Conservation (phyloP, 352 stramenopile species). For the Globisporangium sylvaticum region DNA sequence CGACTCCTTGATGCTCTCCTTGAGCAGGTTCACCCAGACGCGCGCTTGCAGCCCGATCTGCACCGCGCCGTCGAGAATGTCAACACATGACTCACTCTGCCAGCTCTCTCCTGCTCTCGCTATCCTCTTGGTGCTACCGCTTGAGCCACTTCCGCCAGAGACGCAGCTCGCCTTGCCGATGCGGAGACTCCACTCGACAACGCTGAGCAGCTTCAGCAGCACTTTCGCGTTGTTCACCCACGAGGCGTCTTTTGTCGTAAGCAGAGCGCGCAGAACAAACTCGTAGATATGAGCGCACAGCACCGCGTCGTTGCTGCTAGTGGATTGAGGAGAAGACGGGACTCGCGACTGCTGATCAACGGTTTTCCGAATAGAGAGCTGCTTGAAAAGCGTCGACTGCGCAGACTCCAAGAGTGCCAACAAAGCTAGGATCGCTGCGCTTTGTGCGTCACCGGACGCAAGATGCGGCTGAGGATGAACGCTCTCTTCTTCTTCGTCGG, state of each 20-base stretch:
- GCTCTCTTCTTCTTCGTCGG: not conserved
- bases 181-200: conserved; percentile 40
- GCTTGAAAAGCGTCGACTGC: conserved; percentile 28
- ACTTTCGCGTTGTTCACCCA: conserved; percentile 32
- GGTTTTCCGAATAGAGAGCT: not conserved
- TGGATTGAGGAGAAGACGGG: not conserved
- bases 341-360: not conserved
- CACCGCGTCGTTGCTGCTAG: not conserved
- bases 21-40: conserved; percentile 36
- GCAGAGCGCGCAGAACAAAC: conserved; percentile 20
- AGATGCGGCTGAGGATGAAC: conserved; percentile 24
- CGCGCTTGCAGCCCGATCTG: conserved; percentile 21
- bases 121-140: not conserved
- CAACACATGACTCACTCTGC: not conserved
- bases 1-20: conserved; percentile 36
- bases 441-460: conserved; percentile 28
- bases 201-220: conserved; percentile 39
- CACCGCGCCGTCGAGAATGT: conserved; percentile 18
- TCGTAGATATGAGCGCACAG: conserved; percentile 8
- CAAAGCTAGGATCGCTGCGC: conserved; percentile 28
- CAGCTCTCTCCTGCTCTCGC: not conserved
- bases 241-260: conserved; percentile 27
- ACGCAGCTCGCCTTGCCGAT: conserved; percentile 34
- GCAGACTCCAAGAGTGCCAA: conserved; percentile 36
- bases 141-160: conserved; percentile 2